phyloP scores from a whole-genome alignment of 2,329 filamentous ascomycete genomes.

The Fusarium albosuccineum region DNA sequence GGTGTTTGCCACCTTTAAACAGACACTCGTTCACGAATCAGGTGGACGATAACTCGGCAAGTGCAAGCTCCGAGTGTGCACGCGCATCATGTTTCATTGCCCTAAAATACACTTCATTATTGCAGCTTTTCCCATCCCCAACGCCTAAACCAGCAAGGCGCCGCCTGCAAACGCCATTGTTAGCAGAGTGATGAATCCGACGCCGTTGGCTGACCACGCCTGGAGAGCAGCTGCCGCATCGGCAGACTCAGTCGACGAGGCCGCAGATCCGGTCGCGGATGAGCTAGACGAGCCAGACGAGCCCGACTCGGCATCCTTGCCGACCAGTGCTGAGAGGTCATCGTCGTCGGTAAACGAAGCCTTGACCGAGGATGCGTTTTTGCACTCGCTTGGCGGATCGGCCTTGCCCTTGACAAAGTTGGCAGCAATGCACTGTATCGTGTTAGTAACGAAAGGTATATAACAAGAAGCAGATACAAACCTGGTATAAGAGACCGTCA shows the following conservation, averaged over 20 bases:
- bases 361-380: constrained; percentile 52
- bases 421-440: constrained; percentile 64
- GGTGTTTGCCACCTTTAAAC: neutral
- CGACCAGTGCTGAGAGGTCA: constrained; percentile 52
- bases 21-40: neutral
- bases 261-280: constrained; percentile 37
- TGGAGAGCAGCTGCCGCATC: constrained; percentile 45
- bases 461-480: constrained; percentile 46
- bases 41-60: neutral
- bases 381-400: constrained; percentile 50
- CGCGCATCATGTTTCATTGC: neutral
- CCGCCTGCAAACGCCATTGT: constrained; percentile 49
- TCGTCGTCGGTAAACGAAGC: constrained; percentile 50
- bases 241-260: constrained; percentile 35
- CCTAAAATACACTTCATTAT: constrained; percentile 18
- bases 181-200: constrained; percentile 41
- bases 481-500: constrained; percentile 70
- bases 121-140: neutral
- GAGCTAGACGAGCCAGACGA: constrained; percentile 24
- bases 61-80: neutral
- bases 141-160: constrained; percentile 46
- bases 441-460: constrained; percentile 1
- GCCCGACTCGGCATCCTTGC: constrained; percentile 21
- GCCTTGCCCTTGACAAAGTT: constrained; percentile 65
- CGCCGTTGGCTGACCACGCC: constrained; percentile 40